Conservation (phyloP, 2,329 filamentous ascomycete species). For the Annulohypoxylon truncatum region DNA sequence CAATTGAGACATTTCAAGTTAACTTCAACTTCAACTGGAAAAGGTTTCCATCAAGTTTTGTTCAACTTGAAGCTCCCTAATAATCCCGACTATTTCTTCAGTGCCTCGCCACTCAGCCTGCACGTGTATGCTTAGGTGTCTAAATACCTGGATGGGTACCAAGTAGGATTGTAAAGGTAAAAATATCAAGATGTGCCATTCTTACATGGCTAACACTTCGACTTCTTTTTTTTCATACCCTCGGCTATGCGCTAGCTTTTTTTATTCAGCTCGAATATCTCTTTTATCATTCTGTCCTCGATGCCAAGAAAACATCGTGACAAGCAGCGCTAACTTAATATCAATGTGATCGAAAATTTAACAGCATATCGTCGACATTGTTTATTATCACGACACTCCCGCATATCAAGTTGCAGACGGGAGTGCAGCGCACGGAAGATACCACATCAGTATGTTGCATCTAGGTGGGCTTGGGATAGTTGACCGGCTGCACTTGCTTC, state of each 20-base stretch:
- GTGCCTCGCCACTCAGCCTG: too few relatives aligned
- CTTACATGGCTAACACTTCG: too few relatives aligned
- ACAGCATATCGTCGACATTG: neutral
- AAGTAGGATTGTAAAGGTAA: too few relatives aligned
- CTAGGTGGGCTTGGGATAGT: neutral
- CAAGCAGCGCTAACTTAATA: neutral
- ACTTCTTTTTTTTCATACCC: too few relatives aligned
- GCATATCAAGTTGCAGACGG: slow-evolving; percentile 3
- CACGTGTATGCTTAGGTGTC: too few relatives aligned
- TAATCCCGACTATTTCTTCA: too few relatives aligned
- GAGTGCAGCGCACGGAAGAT: slow-evolving; percentile 9
- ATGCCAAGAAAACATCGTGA: neutral
- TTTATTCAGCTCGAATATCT: neutral
- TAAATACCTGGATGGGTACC: too few relatives aligned
- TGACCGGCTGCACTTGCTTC: neutral
- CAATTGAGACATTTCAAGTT: too few relatives aligned
- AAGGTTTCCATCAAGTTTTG: too few relatives aligned
- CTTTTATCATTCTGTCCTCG: neutral
- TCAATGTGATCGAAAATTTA: neutral
- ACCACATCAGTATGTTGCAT: slow-evolving; percentile 14
- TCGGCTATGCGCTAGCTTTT: neutral
- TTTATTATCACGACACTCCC: neutral
- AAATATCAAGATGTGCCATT: too few relatives aligned
- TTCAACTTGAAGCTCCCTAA: too few relatives aligned
- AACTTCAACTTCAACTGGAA: too few relatives aligned